These are phyloP conservation scores for Spatholobus suberectus DNA, from an alignment of 306 rosid genomes.

Conservation along the genomic window DNA sequence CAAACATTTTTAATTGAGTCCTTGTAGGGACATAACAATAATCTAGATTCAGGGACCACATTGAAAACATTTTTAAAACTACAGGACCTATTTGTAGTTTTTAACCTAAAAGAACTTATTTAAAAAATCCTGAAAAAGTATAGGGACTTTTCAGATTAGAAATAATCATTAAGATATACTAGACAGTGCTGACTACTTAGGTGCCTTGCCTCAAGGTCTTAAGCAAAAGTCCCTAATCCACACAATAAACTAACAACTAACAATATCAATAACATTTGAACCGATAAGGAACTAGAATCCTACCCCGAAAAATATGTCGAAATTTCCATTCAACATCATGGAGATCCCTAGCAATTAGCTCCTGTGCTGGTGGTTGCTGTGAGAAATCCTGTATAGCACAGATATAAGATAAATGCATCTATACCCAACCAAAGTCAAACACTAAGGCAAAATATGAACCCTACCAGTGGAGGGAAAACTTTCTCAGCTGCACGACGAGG, in stretches of 20 bases:
- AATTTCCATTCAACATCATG: conserved; percentile 96
- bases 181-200: background rate
- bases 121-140: background rate
- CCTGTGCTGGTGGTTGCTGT: conserved; percentile 90
- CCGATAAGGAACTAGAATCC: background rate
- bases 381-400: conserved; percentile 73
- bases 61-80: background rate
- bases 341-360: conserved; percentile 92
- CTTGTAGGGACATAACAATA: conserved; percentile 5
- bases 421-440: conserved; percentile 25
- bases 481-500: conserved; percentile 98
- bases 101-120: background rate
- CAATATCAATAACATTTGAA: background rate
- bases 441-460: conserved; percentile 27
- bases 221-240: background rate
- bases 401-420: conserved; percentile 42
- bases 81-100: background rate
- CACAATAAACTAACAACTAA: background rate
- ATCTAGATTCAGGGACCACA: conserved; percentile 9
- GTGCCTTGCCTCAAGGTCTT: conserved; percentile 11
- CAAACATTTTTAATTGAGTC: background rate
- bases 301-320: conserved; percentile 90
- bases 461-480: conserved; percentile 94
- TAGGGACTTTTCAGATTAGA: background rate
- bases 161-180: background rate